These are phyloP conservation scores for Lactarius quietus DNA, from an alignment of 768 basidiomycete genomes.

Conservation along the genomic window DNA sequence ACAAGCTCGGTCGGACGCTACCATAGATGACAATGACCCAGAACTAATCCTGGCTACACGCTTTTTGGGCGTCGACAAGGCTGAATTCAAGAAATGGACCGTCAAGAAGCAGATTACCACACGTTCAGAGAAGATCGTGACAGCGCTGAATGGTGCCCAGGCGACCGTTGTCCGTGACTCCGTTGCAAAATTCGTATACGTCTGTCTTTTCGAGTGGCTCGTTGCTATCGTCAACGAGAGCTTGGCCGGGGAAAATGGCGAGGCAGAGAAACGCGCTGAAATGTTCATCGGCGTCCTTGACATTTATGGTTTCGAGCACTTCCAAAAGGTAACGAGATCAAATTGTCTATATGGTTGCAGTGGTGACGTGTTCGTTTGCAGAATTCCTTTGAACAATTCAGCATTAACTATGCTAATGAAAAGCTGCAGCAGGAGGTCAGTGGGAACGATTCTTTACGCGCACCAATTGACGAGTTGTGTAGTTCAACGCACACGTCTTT, in stretches of 20 bases:
- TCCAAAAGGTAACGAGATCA: slow-evolving; percentile 70
- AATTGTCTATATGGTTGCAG: not conserved
- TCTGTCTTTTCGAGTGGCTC: slow-evolving; percentile 98
- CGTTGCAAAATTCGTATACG: slow-evolving; percentile 98
- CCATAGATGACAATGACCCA: slow-evolving; percentile 78
- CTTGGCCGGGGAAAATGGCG: slow-evolving; percentile 90
- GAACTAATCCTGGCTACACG: slow-evolving; percentile 78
- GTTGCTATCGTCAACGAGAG: slow-evolving; percentile 97
- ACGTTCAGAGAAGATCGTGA: slow-evolving; percentile 93
- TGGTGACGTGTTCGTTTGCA: slow-evolving; percentile 29
- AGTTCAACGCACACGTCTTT: slow-evolving; percentile 99
- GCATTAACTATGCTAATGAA: slow-evolving; percentile 99
- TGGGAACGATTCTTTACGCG: not conserved
- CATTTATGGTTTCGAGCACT: slow-evolving; percentile 97
- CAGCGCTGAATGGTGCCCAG: slow-evolving; percentile 77
- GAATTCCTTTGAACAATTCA: slow-evolving; percentile 97
- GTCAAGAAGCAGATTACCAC: slow-evolving; percentile 97
- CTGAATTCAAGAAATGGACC: slow-evolving; percentile 99
- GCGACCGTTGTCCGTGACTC: slow-evolving; percentile 93
- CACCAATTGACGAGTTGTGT: slow-evolving; percentile 9
- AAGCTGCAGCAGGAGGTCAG: slow-evolving; percentile 94
- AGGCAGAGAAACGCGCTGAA: slow-evolving; percentile 84
- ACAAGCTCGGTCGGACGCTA: slow-evolving; percentile 74
- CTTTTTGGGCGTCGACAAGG: slow-evolving; percentile 83
- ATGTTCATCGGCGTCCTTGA: slow-evolving; percentile 99